phyloP scores from a whole-genome alignment of 148 eudicot species.

The Fagopyrum homotropicum region DNA sequence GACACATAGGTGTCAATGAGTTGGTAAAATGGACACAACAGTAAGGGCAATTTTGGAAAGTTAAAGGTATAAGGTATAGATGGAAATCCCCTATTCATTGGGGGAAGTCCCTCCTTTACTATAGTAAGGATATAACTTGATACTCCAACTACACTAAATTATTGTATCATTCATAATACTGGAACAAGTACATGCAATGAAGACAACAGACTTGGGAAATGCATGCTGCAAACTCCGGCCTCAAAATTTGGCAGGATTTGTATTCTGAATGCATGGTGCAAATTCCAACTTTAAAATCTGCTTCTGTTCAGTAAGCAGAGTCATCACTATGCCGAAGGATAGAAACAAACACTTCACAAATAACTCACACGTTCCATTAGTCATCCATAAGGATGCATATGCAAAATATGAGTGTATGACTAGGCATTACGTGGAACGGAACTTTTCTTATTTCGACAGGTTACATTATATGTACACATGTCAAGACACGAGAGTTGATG shows the following conservation, averaged over 20 bases:
- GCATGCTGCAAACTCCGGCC: neutral
- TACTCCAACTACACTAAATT: neutral
- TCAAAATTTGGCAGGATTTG: neutral
- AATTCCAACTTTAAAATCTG: neutral
- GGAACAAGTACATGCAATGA: neutral
- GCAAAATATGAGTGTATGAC: neutral
- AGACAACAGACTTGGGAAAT: neutral
- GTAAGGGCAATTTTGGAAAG: too few species aligned
- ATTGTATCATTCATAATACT: neutral
- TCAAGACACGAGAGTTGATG: slow-evolving; percentile 9
- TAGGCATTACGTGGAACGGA: neutral
- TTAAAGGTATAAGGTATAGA: too few species aligned
- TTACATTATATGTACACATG: slow-evolving; percentile 2
- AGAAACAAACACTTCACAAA: neutral
- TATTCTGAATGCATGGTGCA: neutral
- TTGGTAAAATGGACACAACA: too few species aligned
- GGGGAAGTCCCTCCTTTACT: too few species aligned
- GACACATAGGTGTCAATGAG: too few species aligned
- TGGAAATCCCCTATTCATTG: too few species aligned
- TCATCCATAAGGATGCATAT: neutral
- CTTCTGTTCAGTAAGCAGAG: neutral
- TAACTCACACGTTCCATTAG: slow-evolving; percentile 5
- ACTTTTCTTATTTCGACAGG: neutral
- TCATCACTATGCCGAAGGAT: neutral
- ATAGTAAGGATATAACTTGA: neutral